Conservation (phyloP, 2,329 filamentous ascomycete species). For the Cordyceps javanica region DNA sequence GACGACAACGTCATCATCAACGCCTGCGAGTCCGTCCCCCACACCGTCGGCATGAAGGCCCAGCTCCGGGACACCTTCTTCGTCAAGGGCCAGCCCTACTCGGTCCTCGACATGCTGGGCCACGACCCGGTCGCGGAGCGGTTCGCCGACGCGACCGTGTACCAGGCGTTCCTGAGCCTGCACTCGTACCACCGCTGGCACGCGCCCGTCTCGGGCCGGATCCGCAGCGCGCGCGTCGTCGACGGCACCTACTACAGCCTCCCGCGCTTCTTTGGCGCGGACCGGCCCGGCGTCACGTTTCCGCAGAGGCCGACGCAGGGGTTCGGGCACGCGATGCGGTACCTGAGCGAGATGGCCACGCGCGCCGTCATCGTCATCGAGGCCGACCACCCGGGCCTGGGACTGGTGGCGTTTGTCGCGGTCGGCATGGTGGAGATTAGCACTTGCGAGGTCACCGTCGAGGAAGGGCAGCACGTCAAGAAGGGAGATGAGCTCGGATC, state of each 20-base stretch:
- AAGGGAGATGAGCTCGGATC: slow-evolving; percentile 71
- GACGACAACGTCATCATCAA: slow-evolving; percentile 52
- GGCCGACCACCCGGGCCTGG: slow-evolving; percentile 60
- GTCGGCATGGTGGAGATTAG: slow-evolving; percentile 75
- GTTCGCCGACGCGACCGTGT: slow-evolving; percentile 60
- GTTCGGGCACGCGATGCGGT: slow-evolving; percentile 53
- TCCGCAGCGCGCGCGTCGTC: slow-evolving; percentile 50
- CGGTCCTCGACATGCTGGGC: slow-evolving; percentile 56
- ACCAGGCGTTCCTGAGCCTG: slow-evolving; percentile 64
- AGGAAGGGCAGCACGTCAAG: slow-evolving; percentile 55
- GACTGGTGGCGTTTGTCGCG: slow-evolving; percentile 63
- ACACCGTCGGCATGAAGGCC: slow-evolving; percentile 43
- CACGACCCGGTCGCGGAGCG: slow-evolving; percentile 44
- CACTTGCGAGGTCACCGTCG: slow-evolving; percentile 64
- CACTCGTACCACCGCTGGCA: slow-evolving; percentile 70
- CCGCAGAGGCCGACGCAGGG: slow-evolving; percentile 34
- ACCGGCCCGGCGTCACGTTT: slow-evolving; percentile 19
- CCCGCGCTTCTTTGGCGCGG: slow-evolving; percentile 33
- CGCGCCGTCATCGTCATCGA: slow-evolving; percentile 65
- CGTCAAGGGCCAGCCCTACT: slow-evolving; percentile 65
- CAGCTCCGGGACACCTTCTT: slow-evolving; percentile 57
- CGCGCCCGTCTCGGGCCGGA: slow-evolving; percentile 55
- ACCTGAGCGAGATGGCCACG: slow-evolving; percentile 61
- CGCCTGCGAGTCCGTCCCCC: slow-evolving; percentile 58
- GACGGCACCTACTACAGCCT: slow-evolving; percentile 66